phyloP scores from a whole-genome alignment of 2,329 filamentous ascomycete genomes.

The Gaeumannomyces sp. region DNA sequence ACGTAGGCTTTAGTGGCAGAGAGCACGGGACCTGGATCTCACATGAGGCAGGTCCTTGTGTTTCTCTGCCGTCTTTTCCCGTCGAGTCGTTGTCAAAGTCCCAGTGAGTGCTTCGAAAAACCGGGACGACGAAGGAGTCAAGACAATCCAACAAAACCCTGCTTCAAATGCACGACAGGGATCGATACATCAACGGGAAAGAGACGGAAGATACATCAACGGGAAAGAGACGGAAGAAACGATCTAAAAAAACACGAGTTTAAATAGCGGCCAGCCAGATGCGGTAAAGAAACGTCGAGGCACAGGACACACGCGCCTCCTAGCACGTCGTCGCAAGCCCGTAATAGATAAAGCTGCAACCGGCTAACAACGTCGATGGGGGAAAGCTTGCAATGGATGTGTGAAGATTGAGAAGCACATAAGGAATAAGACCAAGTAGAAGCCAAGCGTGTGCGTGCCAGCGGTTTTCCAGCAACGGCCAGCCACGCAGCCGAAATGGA shows the following conservation, averaged over 20 bases:
- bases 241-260: no score
- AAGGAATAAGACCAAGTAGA: background rate
- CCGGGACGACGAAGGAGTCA: background rate
- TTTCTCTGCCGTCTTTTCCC: background rate
- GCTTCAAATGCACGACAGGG: background rate
- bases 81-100: background rate
- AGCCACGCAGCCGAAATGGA: background rate
- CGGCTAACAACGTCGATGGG: no score
- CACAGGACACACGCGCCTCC: background rate
- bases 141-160: background rate
- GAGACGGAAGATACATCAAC: background rate
- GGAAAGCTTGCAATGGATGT: background rate
- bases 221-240: background rate
- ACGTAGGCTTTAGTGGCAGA: background rate
- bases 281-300: no score
- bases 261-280: no score
- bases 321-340: background rate
- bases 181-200: background rate
- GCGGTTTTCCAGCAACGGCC: background rate
- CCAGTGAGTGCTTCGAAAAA: background rate
- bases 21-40: background rate
- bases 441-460: background rate
- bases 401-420: no score
- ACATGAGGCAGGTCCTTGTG: no score
- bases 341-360: background rate